A percentile compares a stretch with the other conserved stretches of the same genome.
Conservation (phyloP, 2,329 filamentous ascomycete species). For the Cordyceps javanica region DNA sequence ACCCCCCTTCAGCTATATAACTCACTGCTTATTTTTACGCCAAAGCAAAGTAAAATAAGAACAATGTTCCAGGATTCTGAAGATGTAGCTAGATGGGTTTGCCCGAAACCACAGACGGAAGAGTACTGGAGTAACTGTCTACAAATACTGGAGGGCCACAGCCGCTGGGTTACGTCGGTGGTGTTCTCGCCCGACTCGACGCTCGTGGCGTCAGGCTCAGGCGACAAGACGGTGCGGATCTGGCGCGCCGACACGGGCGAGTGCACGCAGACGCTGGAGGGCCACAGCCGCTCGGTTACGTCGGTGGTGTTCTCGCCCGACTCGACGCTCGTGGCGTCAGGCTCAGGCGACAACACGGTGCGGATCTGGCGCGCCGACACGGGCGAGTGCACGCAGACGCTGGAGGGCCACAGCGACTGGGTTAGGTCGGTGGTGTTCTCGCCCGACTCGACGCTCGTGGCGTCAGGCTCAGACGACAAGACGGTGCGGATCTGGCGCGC, state of each 20-base stretch:
- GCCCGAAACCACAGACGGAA: not conserved
- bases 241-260: not conserved
- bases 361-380: not conserved
- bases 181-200: not conserved
- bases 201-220: not conserved
- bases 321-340: constrained; percentile 14
- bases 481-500: not conserved
- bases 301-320: not conserved
- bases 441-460: constrained; percentile 15
- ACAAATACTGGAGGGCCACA: not conserved
- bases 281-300: not conserved
- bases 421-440: not conserved
- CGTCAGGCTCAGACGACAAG: not conserved
- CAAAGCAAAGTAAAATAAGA: not conserved
- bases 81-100: not conserved
- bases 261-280: not conserved
- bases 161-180: not conserved
- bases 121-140: not conserved
- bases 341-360: not conserved
- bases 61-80: not conserved
- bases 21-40: constrained; percentile 1
- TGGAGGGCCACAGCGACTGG: not conserved
- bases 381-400: not conserved
- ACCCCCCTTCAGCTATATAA: not conserved
- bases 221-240: not conserved